phyloP scores from a whole-genome alignment of 192 early-diverging fungal genomes.

The Entomortierella chlamydospora region DNA sequence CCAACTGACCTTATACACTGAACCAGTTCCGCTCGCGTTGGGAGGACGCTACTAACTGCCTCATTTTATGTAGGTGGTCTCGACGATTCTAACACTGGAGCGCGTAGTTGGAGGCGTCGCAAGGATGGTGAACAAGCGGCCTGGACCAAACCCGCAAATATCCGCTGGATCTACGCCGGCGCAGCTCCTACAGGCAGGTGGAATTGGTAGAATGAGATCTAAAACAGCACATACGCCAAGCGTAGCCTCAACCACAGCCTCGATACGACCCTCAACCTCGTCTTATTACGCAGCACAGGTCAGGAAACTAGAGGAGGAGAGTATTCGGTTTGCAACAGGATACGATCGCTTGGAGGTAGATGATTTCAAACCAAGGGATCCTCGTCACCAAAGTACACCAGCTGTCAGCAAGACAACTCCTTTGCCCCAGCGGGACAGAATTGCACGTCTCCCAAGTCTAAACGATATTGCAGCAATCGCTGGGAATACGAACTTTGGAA shows the following conservation, averaged over 20 bases:
- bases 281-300: conserved; percentile 47
- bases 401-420: conserved; percentile 1
- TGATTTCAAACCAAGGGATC: conserved; percentile 18
- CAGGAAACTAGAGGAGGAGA: conserved; percentile 45
- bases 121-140: conserved; percentile 34
- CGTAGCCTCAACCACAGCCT: conserved; percentile 25
- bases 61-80: conserved; percentile 68
- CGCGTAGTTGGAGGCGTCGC: conserved; percentile 64
- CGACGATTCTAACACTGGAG: conserved; percentile 79
- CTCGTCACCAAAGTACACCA: conserved; percentile 43
- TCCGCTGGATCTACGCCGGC: conserved; percentile 18
- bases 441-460: conserved; percentile 14
- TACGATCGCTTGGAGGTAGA: conserved; percentile 22
- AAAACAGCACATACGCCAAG: conserved; percentile 36
- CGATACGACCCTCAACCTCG: conserved; percentile 38
- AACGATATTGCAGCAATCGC: conserved; percentile 16
- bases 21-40: not conserved
- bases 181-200: conserved; percentile 6
- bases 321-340: conserved; percentile 41
- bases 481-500: conserved; percentile 19
- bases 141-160: conserved; percentile 33
- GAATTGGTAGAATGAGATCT: conserved; percentile 31
- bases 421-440: not conserved
- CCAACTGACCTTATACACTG: not conserved
- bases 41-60: not conserved